Base-by-base conservation (phyloP, 805 yeast genomes). In the Dipodascopsis tothii region DNA sequence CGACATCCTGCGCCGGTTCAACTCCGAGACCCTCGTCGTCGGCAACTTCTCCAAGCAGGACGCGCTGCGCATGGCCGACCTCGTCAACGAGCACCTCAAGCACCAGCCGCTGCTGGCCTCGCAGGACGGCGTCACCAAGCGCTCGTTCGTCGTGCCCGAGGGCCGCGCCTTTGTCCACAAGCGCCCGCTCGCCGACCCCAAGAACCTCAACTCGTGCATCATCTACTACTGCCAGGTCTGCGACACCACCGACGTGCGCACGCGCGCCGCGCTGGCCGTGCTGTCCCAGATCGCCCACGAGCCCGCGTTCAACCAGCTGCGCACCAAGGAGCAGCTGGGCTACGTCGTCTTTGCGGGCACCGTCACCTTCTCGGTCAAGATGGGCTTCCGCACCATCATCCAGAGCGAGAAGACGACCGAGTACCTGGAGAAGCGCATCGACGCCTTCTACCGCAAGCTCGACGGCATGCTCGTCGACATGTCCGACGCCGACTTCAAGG, bases 321-420 rank as follows among this genome's bases (percentile, higher is more conserved):
- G 98, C 63, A 90, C 98, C 4, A 81, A 85, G 56, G 97, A 90
- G 65, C 97, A 92, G 63, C 71, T 90, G 25, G 98, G 98, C 2
- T 90, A 90, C 58, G 87, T 90, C 50, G 98, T 90, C 0, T 86
- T 85, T 59, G 78, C 92, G 35, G 84, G 94, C 0, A 66, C 74
- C 21, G 69, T 81, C 48, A 71, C 72, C 48, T 75, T 84, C 2
- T 74, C 94, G 58, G 80, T 92, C 19, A 74, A 81, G 4, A 71
- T 76, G 59, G 88, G 90, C 11, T 73, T 78, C 53, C 72, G 92
- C 56, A 64, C 92, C 11, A 67, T 88, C 52, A 73, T 88, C 40
- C 98, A 90, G 66, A 80, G 92, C 47, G 96, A 86, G 61, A 77
- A 81, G 60, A 65, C 84, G 2, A 71, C 92, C 2, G 74, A 72